Evolutionary conservation across 169 alveolate species (phyloP).

Genomic region (Perkinsus olseni): DNA sequence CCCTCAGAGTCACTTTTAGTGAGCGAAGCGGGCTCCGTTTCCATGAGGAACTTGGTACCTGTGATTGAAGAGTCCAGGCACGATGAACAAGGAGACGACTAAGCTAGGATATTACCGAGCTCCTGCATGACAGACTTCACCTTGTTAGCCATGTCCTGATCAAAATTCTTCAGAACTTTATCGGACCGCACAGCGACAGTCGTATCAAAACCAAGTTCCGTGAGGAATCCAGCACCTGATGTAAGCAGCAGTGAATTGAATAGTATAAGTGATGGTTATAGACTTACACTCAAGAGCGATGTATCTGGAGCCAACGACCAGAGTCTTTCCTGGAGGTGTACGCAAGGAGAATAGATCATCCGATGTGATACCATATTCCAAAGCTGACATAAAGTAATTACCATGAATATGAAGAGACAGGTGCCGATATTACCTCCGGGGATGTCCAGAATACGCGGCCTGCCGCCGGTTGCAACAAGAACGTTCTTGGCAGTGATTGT

Average conservation of each 20-base stretch:
- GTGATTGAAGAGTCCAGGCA: constrained; percentile 69
- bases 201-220: constrained; percentile 79
- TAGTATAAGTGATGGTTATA: background rate
- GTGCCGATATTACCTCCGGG: constrained; percentile 46
- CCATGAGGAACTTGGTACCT: constrained; percentile 6
- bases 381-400: constrained; percentile 33
- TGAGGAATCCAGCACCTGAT: constrained; percentile 83
- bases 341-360: constrained; percentile 87
- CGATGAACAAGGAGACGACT: constrained; percentile 45
- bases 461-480: constrained; percentile 88
- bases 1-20: background rate
- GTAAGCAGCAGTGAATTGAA: background rate
- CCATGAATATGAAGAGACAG: background rate
- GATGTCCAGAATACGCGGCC: constrained; percentile 84
- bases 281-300: constrained; percentile 88
- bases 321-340: constrained; percentile 83
- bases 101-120: constrained; percentile 52
- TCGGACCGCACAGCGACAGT: constrained; percentile 77
- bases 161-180: constrained; percentile 38
- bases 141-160: background rate
- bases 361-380: constrained; percentile 83
- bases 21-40: background rate
- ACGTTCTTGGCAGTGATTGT: constrained; percentile 66
- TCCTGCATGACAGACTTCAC: constrained; percentile 60
- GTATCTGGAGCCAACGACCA: constrained; percentile 93